Percentiles rank a stretch among this genome's conserved stretches.
Conservation (phyloP, 495 filamentous ascomycete genomes). For the Clohesyomyces aquaticus region DNA sequence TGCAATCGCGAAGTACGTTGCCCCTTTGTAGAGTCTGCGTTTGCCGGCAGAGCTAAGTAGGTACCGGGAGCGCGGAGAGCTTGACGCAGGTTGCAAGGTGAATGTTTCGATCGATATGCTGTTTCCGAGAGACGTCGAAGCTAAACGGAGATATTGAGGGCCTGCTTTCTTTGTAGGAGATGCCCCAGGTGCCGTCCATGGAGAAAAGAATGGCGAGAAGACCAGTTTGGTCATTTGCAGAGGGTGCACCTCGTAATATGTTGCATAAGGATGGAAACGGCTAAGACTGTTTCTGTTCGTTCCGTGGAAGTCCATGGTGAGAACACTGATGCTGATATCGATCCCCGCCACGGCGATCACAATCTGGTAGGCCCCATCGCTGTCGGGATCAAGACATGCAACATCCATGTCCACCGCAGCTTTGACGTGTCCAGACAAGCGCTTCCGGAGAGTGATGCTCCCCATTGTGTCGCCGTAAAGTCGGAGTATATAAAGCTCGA, state of each 20-base stretch:
- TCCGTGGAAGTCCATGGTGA: constrained; percentile 66
- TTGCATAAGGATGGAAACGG: constrained; percentile 64
- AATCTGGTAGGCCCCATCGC: constrained; percentile 65
- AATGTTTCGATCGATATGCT: constrained; percentile 84
- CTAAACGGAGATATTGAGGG: constrained; percentile 73
- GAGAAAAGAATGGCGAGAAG: constrained; percentile 68
- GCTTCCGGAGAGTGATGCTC: constrained; percentile 55
- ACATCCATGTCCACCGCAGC: constrained; percentile 76
- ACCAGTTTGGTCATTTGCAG: constrained; percentile 82
- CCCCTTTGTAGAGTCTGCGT: constrained; percentile 52
- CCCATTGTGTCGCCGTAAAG: constrained; percentile 47
- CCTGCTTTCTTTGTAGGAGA: constrained; percentile 35
- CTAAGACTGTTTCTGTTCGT: constrained; percentile 55
- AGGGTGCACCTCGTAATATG: constrained; percentile 74
- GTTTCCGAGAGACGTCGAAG: constrained; percentile 82
- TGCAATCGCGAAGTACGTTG: constrained; percentile 56
- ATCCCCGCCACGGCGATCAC: constrained; percentile 81
- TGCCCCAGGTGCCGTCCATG: constrained; percentile 51
- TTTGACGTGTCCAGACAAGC: constrained; percentile 60
- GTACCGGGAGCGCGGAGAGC: constrained; percentile 63
- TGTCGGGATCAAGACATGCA: constrained; percentile 58
- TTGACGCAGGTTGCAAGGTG: constrained; percentile 61
- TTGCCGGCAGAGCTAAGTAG: constrained; percentile 64
- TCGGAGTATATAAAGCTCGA: constrained; percentile 72
- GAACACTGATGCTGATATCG: constrained; percentile 74